Evolutionary conservation across 495 filamentous ascomycete species (phyloP), one percentile per base, ranked within the genome.

Genomic region (Ramalina peruviana): DNA sequence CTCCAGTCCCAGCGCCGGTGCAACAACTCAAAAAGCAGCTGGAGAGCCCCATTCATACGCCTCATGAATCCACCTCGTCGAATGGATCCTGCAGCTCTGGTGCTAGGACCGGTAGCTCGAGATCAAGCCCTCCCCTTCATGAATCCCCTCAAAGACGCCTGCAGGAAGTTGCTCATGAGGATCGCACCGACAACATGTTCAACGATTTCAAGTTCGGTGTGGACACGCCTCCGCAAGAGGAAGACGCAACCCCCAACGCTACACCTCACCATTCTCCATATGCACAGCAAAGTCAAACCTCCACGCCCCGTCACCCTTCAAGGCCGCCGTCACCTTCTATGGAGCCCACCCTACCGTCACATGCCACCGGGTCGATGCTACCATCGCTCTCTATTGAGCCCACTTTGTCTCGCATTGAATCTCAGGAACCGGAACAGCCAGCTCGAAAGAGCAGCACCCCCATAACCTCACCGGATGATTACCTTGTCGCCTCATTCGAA

Each of bases 41-140:
- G 19, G 65, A 68, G 23, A 78, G 78, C 47, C 69, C 75, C 0
- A 76, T 79, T 59, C 81, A 85, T 58, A 72, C 71, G 3, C 65
- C 80, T 1, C 79, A 81, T 0, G 74, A 79, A 53, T 92, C 85
- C 1, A 73, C 73, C 21, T 75, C 75, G 2, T 88, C 85, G 5
- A 81, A 79, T 38, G 76, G 73, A n/a, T 88, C 83, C 6, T 73
- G 69, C 1, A 76, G 69, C 20, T 85, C 82, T 17, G 73, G 78
- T 9, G 68, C 67, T 1, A 78, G 79, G 50, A 82, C 80, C 62
- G 72, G 79, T 3, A 89, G 83, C 57, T 87, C 85, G 3, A 72
- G 78, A 47, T 86, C 85, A 4, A 93, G 70, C 42, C 60, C 70
- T 16, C 68, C 65, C 13, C 37, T 56, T 6, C 67, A 73, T 25